Percentiles rank a stretch among this genome's conserved stretches.
These are phyloP conservation scores for Cynanchum wilfordii DNA, from an alignment of 257 asterid genomes.

Conservation along the genomic window DNA sequence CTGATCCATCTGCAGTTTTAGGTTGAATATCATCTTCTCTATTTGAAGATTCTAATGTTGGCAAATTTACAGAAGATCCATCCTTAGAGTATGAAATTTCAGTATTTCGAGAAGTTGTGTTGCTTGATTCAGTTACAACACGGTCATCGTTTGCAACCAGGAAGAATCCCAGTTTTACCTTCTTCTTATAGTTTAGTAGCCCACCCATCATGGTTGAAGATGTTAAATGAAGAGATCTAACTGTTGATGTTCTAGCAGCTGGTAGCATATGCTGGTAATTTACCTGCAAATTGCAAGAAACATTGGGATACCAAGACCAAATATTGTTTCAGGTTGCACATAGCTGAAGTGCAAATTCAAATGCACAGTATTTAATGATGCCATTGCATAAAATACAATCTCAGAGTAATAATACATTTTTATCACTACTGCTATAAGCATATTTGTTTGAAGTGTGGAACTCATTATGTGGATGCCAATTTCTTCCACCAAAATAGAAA, in stretches of 20 bases:
- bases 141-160: slow-evolving; percentile 47
- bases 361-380: neutral
- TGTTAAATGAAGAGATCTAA: slow-evolving; percentile 24
- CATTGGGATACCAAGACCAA: neutral
- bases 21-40: slow-evolving; percentile 18
- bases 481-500: neutral
- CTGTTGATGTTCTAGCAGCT: slow-evolving; percentile 21
- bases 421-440: neutral
- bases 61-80: slow-evolving; percentile 16
- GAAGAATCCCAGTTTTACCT: slow-evolving; percentile 27
- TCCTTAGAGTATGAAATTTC: slow-evolving; percentile 25
- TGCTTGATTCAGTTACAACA: slow-evolving; percentile 34
- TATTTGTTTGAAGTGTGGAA: neutral
- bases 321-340: neutral
- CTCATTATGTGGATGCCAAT: neutral
- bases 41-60: slow-evolving; percentile 20
- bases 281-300: slow-evolving; percentile 32
- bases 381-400: neutral
- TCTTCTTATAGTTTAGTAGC: slow-evolving; percentile 21
- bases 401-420: neutral
- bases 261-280: slow-evolving; percentile 35
- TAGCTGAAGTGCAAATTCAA: neutral
- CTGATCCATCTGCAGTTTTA: slow-evolving; percentile 1
- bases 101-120: slow-evolving; percentile 24
- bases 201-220: slow-evolving; percentile 22